Conservation (phyloP, 1,284 basidiomycete species). For the Neonothopanus nambi region DNA sequence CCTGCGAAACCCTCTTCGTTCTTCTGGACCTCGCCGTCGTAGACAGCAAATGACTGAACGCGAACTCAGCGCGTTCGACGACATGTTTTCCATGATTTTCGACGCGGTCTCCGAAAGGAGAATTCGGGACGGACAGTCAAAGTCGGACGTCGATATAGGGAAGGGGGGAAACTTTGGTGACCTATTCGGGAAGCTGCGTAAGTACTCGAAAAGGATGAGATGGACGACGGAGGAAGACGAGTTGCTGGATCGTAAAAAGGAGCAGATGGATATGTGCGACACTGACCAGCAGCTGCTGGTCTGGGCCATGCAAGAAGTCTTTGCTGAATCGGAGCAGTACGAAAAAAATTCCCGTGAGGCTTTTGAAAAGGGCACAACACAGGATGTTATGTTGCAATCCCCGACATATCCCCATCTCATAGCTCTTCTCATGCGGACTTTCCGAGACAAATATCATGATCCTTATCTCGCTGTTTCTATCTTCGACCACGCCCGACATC, state of each 20-base stretch:
- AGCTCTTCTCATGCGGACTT: slow-evolving; percentile 70
- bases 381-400: slow-evolving; percentile 45
- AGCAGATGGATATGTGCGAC: slow-evolving; percentile 70
- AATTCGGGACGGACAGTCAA: not conserved
- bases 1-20: slow-evolving; percentile 26
- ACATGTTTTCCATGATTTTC: slow-evolving; percentile 75
- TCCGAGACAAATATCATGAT: slow-evolving; percentile 75
- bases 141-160: slow-evolving; percentile 28
- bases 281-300: slow-evolving; percentile 74
- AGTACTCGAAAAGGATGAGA: slow-evolving; percentile 45
- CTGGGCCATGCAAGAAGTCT: slow-evolving; percentile 76
- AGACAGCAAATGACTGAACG: slow-evolving; percentile 66
- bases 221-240: slow-evolving; percentile 56
- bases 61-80: slow-evolving; percentile 65
- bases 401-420: slow-evolving; percentile 75
- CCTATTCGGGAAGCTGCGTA: slow-evolving; percentile 49
- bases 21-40: slow-evolving; percentile 28
- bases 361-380: slow-evolving; percentile 27
- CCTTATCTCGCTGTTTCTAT: slow-evolving; percentile 83
- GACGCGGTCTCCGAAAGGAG: slow-evolving; percentile 44
- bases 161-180: slow-evolving; percentile 33
- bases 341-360: slow-evolving; percentile 47
- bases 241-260: slow-evolving; percentile 73
- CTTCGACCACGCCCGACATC: slow-evolving; percentile 74
- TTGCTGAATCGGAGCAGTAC: slow-evolving; percentile 53